phyloP scores from a whole-genome alignment of 1,284 basidiomycete genomes.

The Vanrija sp. region DNA sequence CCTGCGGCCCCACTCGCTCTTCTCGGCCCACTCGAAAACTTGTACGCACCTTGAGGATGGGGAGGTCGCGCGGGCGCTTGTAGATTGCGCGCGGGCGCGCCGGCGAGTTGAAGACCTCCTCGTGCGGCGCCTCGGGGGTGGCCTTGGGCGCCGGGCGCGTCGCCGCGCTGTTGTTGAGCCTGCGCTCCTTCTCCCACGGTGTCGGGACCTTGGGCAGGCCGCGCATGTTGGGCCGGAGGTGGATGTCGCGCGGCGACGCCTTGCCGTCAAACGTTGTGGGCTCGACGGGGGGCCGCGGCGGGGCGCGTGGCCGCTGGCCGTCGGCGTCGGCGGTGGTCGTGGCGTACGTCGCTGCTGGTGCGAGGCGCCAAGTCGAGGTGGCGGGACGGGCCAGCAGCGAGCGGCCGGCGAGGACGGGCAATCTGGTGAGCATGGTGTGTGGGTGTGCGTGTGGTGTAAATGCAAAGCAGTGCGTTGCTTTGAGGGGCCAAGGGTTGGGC shows the following conservation, averaged over 20 bases:
- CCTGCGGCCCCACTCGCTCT: background rate
- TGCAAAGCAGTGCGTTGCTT: too few relatives aligned
- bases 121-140: background rate
- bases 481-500: too few relatives aligned
- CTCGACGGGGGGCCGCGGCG: slow-evolving; percentile 12
- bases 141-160: slow-evolving; percentile 1
- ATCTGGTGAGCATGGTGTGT: too few relatives aligned
- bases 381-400: too few relatives aligned
- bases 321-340: too few relatives aligned
- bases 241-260: slow-evolving; percentile 28
- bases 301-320: slow-evolving; percentile 3
- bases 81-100: slow-evolving; percentile 14
- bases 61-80: slow-evolving; percentile 24
- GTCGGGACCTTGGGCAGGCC: slow-evolving; percentile 25
- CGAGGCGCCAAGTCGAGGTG: too few relatives aligned
- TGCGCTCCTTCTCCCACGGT: slow-evolving; percentile 13
- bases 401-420: too few relatives aligned
- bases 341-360: too few relatives aligned
- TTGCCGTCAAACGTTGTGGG: slow-evolving; percentile 35
- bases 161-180: background rate
- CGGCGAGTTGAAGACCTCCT: slow-evolving; percentile 14
- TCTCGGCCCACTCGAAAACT: background rate
- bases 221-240: slow-evolving; percentile 28
- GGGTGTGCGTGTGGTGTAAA: too few relatives aligned
- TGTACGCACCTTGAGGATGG: slow-evolving; percentile 33